phyloP scores from a whole-genome alignment of 352 stramenopile species.

The Phytophthora pseudosyringae region DNA sequence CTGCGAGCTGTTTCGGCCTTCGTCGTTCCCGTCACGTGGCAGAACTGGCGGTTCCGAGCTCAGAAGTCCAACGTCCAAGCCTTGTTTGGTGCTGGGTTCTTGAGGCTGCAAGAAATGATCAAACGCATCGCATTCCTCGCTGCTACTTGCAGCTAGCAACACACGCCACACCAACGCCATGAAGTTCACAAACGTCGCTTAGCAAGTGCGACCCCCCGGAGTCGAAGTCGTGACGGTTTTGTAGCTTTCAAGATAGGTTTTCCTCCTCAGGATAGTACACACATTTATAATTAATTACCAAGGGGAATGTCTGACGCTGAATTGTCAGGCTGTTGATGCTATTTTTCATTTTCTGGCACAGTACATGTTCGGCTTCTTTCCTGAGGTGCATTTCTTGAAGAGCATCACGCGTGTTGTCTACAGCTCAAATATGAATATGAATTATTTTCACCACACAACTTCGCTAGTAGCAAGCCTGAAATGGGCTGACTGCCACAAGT shows the following conservation, averaged over 20 bases:
- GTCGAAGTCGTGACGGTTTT: not conserved
- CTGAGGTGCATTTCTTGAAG: too few relatives aligned
- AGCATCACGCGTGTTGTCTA: too few relatives aligned
- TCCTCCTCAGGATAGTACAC: not conserved
- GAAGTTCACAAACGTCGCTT: not conserved
- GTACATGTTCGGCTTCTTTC: too few relatives aligned
- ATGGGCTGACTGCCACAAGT: too few relatives aligned
- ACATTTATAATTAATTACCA: not conserved
- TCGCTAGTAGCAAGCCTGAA: too few relatives aligned
- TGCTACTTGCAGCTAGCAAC: slow-evolving; percentile 9
- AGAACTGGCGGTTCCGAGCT: slow-evolving; percentile 20
- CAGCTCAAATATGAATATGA: too few relatives aligned
- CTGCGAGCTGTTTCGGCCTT: slow-evolving; percentile 20
- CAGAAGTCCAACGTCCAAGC: slow-evolving; percentile 14
- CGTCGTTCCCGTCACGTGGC: not conserved
- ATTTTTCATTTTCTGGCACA: too few relatives aligned
- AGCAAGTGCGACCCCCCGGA: slow-evolving; percentile 5
- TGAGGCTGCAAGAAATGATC: slow-evolving; percentile 8
- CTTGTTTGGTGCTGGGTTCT: not conserved
- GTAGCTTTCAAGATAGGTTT: not conserved
- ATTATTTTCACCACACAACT: not conserved
- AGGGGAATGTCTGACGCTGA: not conserved
- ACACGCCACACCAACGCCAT: slow-evolving; percentile 27
- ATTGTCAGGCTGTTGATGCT: not conserved
- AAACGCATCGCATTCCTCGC: slow-evolving; percentile 25